Evolutionary conservation across 192 early-diverging fungal species (phyloP).

Genomic region (Allomyces macrogynus): DNA sequence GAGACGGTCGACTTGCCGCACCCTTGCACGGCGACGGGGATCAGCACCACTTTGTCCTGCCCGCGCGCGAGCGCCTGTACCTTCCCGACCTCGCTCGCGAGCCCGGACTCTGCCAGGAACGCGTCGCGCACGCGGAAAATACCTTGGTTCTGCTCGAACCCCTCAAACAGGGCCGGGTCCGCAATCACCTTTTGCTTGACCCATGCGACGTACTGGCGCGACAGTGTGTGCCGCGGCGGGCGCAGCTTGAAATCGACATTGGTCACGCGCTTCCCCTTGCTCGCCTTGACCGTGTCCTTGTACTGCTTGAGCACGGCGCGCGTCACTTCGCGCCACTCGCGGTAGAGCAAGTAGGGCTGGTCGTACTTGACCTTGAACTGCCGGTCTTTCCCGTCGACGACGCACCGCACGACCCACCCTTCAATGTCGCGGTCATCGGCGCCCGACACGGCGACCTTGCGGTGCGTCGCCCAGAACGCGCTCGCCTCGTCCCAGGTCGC

Average conservation of each 20-base stretch:
- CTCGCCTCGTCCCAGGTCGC: conserved; percentile 40
- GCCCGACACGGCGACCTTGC: conserved; percentile 20
- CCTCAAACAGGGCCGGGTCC: conserved; percentile 42
- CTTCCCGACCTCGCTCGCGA: conserved; percentile 9
- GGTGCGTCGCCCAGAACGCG: conserved; percentile 44
- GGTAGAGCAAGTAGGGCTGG: conserved; percentile 80
- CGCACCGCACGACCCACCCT: conserved; percentile 78
- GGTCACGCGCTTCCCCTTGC: conserved; percentile 2
- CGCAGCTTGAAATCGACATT: conserved; percentile 7
- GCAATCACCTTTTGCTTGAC: conserved; percentile 30
- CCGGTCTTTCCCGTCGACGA: conserved; percentile 16
- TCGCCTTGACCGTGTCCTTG: conserved; percentile 8
- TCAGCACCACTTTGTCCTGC: conserved; percentile 18
- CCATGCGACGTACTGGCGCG: conserved; percentile 55
- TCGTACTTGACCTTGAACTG: conserved; percentile 95
- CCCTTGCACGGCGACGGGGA: conserved; percentile 63
- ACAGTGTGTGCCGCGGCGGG: conserved; percentile 31
- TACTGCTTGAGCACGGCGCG: conserved; percentile 17
- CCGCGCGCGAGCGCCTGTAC: conserved; percentile 3
- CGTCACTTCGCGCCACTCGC: conserved; percentile 93
- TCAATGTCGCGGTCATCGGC: conserved; percentile 54
- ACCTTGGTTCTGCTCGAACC: conserved; percentile 48
- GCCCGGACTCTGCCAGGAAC: conserved; percentile 43
- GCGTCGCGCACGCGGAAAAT: conserved; percentile 59
- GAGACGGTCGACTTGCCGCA: conserved; percentile 43